phyloP scores from a whole-genome alignment of 2,329 filamentous ascomycete species.

The Talaromyces sp. region DNA sequence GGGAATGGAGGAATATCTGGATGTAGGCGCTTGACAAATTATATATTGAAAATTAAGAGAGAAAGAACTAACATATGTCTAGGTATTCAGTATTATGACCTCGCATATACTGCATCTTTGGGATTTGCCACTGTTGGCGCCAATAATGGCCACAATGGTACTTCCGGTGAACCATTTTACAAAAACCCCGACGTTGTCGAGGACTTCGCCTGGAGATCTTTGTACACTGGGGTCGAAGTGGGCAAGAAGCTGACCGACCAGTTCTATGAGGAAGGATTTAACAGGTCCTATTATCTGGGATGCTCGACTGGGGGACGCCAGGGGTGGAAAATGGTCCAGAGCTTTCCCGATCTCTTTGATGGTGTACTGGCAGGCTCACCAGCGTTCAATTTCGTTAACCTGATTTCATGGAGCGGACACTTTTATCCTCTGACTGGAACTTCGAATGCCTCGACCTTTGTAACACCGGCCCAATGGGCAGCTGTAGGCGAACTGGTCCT shows the following conservation, averaged over 20 bases:
- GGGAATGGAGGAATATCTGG: constrained; percentile 41
- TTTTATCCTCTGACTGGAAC: constrained; percentile 3
- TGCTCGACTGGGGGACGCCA: constrained; percentile 47
- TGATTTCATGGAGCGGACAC: constrained; percentile 39
- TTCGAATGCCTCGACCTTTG: not conserved
- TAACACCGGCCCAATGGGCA: constrained; percentile 21
- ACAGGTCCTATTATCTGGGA: constrained; percentile 20
- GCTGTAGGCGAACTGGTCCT: constrained; percentile 25
- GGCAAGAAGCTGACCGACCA: constrained; percentile 28
- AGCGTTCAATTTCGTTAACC: constrained; percentile 27
- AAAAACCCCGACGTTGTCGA: constrained; percentile 36
- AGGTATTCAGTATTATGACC: constrained; percentile 35
- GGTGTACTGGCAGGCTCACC: constrained; percentile 32
- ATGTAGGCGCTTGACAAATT: not conserved
- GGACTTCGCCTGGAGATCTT: constrained; percentile 34
- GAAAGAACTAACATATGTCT: not conserved
- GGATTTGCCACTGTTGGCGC: constrained; percentile 38
- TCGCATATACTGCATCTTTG: constrained; percentile 30
- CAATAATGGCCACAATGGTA: constrained; percentile 42
- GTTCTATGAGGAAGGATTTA: constrained; percentile 27
- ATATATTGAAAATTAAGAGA: not conserved
- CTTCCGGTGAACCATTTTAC: constrained; percentile 34
- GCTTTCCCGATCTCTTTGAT: constrained; percentile 33
- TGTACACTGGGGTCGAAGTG: constrained; percentile 7
- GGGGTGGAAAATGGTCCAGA: constrained; percentile 41